Conservation (phyloP, 2,329 filamentous ascomycete genomes). For the Aspergillus aculeatus region DNA sequence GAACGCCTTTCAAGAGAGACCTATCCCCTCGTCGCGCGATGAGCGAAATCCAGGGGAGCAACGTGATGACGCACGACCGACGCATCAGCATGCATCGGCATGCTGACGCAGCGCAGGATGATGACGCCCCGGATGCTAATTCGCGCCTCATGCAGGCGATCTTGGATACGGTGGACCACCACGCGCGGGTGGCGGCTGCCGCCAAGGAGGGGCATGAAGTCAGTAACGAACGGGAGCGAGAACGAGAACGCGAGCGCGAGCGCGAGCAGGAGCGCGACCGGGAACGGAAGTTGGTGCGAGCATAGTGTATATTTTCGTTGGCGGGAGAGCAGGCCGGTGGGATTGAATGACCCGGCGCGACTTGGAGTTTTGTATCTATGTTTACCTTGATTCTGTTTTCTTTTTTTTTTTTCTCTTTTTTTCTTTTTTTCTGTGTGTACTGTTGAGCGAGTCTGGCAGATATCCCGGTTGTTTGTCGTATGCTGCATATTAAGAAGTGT, state of each 20-base stretch:
- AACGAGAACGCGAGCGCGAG: conserved; percentile 20
- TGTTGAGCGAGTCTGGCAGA: not conserved
- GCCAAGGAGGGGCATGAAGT: conserved; percentile 30
- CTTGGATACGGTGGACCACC: conserved; percentile 43
- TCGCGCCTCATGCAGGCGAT: conserved; percentile 44
- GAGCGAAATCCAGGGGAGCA: conserved; percentile 37
- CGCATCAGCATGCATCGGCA: conserved; percentile 21
- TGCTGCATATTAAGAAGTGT: conserved; percentile 3
- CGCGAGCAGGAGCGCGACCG: conserved; percentile 24
- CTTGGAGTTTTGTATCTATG: conserved; percentile 13
- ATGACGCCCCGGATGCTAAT: conserved; percentile 41
- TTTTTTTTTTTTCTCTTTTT: too few relatives aligned
- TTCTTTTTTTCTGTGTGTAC: conserved; percentile 7
- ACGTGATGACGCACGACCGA: conserved; percentile 20
- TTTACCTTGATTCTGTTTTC: conserved; percentile 11
- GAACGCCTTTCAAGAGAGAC: conserved; percentile 23
- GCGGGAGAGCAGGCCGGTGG: too few relatives aligned
- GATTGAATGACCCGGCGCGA: not conserved
- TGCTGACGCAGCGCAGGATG: conserved; percentile 22
- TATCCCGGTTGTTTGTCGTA: conserved; percentile 9
- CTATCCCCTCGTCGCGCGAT: conserved; percentile 37
- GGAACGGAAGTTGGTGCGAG: conserved; percentile 30
- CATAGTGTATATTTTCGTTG: conserved; percentile 17
- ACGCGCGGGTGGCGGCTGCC: conserved; percentile 34
- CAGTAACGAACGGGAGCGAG: conserved; percentile 19